These are phyloP conservation scores for Klebsormidium nitens DNA, from an alignment of 139 green algal species.

Conservation along the genomic window DNA sequence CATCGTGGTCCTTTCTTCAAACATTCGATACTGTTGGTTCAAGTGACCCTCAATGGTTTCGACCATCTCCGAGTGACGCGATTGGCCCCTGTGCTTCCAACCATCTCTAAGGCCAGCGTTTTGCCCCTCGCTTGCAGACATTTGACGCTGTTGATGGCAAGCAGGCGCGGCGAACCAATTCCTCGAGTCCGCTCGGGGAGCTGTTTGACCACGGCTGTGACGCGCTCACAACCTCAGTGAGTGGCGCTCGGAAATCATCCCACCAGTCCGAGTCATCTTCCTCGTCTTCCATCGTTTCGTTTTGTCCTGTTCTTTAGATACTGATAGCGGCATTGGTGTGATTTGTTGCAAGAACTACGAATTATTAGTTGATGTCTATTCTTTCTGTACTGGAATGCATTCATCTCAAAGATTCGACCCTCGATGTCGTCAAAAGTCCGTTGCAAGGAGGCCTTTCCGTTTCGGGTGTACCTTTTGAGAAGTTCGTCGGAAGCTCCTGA, in stretches of 20 bases:
- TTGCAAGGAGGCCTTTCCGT: too few species aligned
- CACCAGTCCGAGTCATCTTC: neutral
- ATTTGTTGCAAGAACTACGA: neutral
- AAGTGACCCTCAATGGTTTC: neutral
- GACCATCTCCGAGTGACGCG: too few species aligned
- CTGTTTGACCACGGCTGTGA: constrained; percentile 85
- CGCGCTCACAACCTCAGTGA: constrained; percentile 16
- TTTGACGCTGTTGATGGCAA: constrained; percentile 87
- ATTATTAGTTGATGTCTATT: neutral
- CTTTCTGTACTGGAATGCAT: neutral
- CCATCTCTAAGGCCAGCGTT: constrained; percentile 1
- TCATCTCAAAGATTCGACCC: too few species aligned
- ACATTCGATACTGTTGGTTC: neutral
- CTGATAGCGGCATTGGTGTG: neutral
- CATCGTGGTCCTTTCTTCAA: neutral
- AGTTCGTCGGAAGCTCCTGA: too few species aligned
- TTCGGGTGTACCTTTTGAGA: too few species aligned
- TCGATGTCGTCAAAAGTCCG: too few species aligned
- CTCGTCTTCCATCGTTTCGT: neutral
- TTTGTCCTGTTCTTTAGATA: neutral
- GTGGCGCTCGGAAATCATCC: neutral
- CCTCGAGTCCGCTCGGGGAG: constrained; percentile 84
- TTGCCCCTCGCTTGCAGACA: constrained; percentile 56
- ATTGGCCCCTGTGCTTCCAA: too few species aligned
- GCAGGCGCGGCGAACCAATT: constrained; percentile 82